Evolutionary conservation across 495 filamentous ascomycete genomes (phyloP), one percentile per base, ranked within the genome.

Genomic region (Ascodesmis nigricans): DNA sequence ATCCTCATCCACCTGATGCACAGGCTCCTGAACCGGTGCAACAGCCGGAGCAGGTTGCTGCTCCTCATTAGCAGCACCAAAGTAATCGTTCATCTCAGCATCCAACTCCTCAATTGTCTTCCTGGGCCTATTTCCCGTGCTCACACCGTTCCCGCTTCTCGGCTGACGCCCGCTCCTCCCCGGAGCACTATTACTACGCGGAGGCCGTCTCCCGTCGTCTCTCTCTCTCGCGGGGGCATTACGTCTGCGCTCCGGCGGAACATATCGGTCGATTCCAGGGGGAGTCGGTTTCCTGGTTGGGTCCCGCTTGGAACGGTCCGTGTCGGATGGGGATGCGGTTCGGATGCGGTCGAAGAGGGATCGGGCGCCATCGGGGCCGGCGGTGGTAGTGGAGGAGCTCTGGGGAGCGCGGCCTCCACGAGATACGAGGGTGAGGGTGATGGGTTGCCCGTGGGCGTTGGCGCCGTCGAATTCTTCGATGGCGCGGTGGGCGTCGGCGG

Each of bases 11-110:
- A 55, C 61, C 25, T 32, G 48, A 20, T 44, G 46, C 7, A 34
- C 38, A 22, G 57, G 42, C n/a, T 51, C 42, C 6, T 43, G 47
- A 47, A 54, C 52, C n/a, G 45, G 45, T 36, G 50, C 46, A 8
- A 49, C 46, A 15, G 38, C 40, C 8, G 31, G 45, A 16, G 42
- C 55, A 17, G 23, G 29, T 11, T 47, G 46, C 29, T 46, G 52
- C n/a, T 49, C 53, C 15, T 54, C 58, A 13, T 56, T 49, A 17
- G 53, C 52, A 22, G 65, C 64, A 20, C 55, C 63, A 61, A 78
- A 95, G 56, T 95, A 95, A 49, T 91, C 79, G 21, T 71, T 82
- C 84, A 95, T 95, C 59, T 95, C 84, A 22, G 75, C 73, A 49
- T 95, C 84, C 24, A 95, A 60, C 49, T 95, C 77, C 45, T 90